These are phyloP conservation scores for Arthrobotrys pseudoclavata DNA, from an alignment of 2,329 filamentous ascomycete genomes.

Conservation along the genomic window DNA sequence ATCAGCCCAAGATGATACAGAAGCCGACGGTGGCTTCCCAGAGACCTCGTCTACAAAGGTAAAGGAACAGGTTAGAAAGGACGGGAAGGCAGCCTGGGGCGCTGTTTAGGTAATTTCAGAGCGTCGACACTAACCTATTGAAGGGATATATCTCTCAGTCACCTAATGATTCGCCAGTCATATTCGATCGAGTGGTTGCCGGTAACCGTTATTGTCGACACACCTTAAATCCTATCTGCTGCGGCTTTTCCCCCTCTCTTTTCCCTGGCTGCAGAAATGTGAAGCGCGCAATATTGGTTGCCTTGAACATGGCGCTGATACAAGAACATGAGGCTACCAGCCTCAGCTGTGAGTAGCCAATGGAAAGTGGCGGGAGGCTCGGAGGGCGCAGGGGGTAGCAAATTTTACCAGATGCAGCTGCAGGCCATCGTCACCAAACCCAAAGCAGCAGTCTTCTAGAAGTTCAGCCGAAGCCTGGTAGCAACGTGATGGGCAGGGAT, in stretches of 20 bases:
- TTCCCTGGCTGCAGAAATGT: slow-evolving; percentile 14
- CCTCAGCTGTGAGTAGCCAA: slow-evolving; percentile 43
- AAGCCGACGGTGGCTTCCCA: slow-evolving; percentile 59
- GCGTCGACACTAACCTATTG: slow-evolving; percentile 41
- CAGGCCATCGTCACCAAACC: slow-evolving; percentile 40
- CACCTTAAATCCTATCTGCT: slow-evolving; percentile 28
- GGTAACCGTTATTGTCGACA: slow-evolving; percentile 22
- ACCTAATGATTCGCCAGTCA: slow-evolving; percentile 32
- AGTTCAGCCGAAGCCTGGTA: slow-evolving; percentile 37
- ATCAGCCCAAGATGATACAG: slow-evolving; percentile 51
- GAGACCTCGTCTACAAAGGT: slow-evolving; percentile 45
- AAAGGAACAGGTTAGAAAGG: slow-evolving; percentile 19
- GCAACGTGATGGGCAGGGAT: slow-evolving; percentile 55
- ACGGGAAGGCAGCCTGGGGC: slow-evolving; percentile 54
- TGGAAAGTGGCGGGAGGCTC: slow-evolving; percentile 37
- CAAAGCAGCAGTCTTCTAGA: slow-evolving; percentile 53
- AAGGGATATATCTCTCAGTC: slow-evolving; percentile 43
- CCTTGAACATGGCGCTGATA: slow-evolving; percentile 48
- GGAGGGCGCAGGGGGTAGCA: slow-evolving; percentile 31
- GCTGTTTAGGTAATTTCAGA: slow-evolving; percentile 51
- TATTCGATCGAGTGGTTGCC: slow-evolving; percentile 22
- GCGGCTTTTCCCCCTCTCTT: slow-evolving; percentile 18
- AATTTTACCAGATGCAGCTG: slow-evolving; percentile 44
- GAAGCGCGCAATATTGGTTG: slow-evolving; percentile 45
- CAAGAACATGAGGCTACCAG: slow-evolving; percentile 24